Base-by-base conservation (phyloP, 805 yeast genomes). In the Cephaloascus albidus region DNA sequence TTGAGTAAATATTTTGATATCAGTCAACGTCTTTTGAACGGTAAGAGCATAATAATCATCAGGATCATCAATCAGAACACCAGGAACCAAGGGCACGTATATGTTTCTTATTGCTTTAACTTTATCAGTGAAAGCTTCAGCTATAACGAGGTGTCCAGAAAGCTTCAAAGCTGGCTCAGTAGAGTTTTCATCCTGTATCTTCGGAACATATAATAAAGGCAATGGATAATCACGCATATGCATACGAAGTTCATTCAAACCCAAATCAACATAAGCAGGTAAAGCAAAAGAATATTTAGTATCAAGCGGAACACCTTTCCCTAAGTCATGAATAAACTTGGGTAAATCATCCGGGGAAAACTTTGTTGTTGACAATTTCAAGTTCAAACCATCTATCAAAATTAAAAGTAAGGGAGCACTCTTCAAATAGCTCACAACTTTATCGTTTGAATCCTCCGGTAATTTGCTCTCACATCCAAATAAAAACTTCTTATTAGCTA, bases 221-320 rank as follows among this genome's bases (percentile, higher is more conserved):
- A 90, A 51, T 0, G 97, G 97, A 52, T 83, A 87, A 51, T 89
- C 97, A 40, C 93, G 65, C 43, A 89, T 48, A 53, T 85, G 90
- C 49, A 78, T 69, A 43, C 93, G 61, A 10, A 80, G 53, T 49
- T 86, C 94, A 3, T 63, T 60, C 31, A 85, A 63, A 14, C 61
- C 65, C 38, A 85, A 61, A 40, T 79, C 74, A 12, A 83, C 34
- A 54, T 63, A 63, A 40, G 78, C 49, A 0, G 97, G 97, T 2
- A 88, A 50, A 53, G 81, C 53, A 16, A 85, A 65, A 1, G 90
- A 77, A 54, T 76, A 89, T 38, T 66, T 52, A 0, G 87, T 76
- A 41, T 82, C 85, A 38, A 53, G 51, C 0, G 97, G 97, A 10
- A 82, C 73, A 0, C 93, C 94, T 53, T 87, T 88, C 2, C 97